Base-by-base conservation (phyloP, 352 stramenopile species). In the Pythium phragmitis region DNA sequence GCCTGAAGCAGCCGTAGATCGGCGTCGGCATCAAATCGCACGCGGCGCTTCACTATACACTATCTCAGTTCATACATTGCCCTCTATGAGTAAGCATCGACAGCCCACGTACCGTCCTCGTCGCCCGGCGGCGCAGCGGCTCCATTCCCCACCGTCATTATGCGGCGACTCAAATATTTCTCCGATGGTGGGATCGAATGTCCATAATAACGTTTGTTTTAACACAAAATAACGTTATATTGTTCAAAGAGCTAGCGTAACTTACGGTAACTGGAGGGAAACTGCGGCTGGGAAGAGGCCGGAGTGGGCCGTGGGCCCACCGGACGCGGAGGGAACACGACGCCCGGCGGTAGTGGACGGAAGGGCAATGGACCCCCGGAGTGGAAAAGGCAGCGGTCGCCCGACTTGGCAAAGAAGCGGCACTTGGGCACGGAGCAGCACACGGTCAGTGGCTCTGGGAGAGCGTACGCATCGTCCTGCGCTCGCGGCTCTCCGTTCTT, bases 301-400 rank as follows among this genome's bases (percentile, higher is more conserved):
- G 37, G 37, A 42, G 37, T 12, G 37, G 9, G 39, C 16, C 8
- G 39, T n/a, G 39, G 39, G 39, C 2, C 39, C 39, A 46, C 39
- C 2, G 34, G 1, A 47, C 14, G 41, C 14, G 14, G 14, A 21
- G n/a, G 41, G 41, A 23, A 23, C 6, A 26, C 41, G n/a, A 47
- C n/a, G 41, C 14, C n/a, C 41, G 6, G 41, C 21, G 13, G 45
- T 9, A 46, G 28, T 46, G 11, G 8, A 19, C 21, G 55, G 16
- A 51, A 14, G 26, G 4, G 33, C 12, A 56, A 45, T 63, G 30
- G 48, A 41, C 0, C 57, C 37, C 23, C 36, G 21, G 80, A 79
- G 61, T 92, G 83, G 60, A 91, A 92, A 51, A 67, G 78, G 65
- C 84, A 92, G 43, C 54, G 68, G 34, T 82, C 71, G 39, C 76